These are phyloP conservation scores for Dimargaris cristalligena DNA, from an alignment of 192 early-diverging fungal genomes.

Conservation along the genomic window DNA sequence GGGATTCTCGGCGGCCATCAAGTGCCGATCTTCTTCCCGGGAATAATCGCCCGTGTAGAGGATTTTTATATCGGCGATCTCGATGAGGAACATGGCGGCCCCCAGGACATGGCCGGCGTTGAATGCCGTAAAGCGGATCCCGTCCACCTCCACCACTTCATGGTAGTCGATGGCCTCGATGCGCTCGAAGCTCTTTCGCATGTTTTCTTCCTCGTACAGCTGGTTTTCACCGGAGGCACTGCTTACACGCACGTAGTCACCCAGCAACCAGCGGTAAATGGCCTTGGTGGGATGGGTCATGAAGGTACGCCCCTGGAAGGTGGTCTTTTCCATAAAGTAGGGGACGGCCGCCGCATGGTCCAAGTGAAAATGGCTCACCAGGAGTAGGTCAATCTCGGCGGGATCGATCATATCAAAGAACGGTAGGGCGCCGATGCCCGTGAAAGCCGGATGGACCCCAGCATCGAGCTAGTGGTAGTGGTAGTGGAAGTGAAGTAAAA, in stretches of 20 bases:
- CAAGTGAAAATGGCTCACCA: constrained; percentile 92
- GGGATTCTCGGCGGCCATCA: constrained; percentile 91
- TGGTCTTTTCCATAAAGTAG: constrained; percentile 93
- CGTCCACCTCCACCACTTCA: constrained; percentile 88
- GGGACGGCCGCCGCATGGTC: constrained; percentile 94
- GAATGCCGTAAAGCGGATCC: constrained; percentile 85
- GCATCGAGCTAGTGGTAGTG: constrained; percentile 90
- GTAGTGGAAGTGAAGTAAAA: too few species aligned
- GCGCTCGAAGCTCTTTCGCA: constrained; percentile 60
- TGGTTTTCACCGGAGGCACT: constrained; percentile 47
- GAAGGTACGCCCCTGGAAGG: constrained; percentile 88
- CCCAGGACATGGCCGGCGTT: constrained; percentile 98
- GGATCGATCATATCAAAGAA: constrained; percentile 94
- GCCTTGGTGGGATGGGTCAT: constrained; percentile 99
- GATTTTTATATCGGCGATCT: constrained; percentile 74
- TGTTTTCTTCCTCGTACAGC: constrained; percentile 81
- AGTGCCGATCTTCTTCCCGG: constrained; percentile 95
- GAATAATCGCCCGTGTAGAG: constrained; percentile 99
- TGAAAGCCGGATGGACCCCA: constrained; percentile 86
- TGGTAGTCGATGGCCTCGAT: constrained; percentile 95
- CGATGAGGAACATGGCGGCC: constrained; percentile 92
- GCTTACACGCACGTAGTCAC: constrained; percentile 85
- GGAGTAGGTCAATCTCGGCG: constrained; percentile 66
- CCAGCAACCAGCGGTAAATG: constrained; percentile 90
- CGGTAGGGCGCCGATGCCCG: constrained; percentile 77